Conservation (phyloP, 2,329 filamentous ascomycete species). For the Proliferodiscus dingleyae region DNA sequence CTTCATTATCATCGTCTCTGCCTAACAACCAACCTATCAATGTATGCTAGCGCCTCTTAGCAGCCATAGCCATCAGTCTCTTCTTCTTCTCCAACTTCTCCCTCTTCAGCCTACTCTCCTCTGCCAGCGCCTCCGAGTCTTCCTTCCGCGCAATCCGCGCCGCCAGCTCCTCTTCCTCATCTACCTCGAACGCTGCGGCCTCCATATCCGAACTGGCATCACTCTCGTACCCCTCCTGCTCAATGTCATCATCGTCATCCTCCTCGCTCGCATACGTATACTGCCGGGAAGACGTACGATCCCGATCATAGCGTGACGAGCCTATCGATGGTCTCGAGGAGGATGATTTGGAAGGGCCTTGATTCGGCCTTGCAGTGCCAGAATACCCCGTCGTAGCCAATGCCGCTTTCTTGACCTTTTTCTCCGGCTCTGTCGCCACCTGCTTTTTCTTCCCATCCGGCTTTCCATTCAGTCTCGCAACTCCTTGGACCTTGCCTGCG, state of each 20-base stretch:
- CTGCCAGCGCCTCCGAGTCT: constrained; percentile 58
- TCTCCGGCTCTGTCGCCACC: constrained; percentile 37
- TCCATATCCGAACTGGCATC: constrained; percentile 75
- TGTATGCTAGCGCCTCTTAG: constrained; percentile 12
- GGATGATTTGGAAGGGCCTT: constrained; percentile 34
- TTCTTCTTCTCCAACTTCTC: constrained; percentile 52
- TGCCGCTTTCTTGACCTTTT: constrained; percentile 58
- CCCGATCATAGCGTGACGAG: constrained; percentile 17
- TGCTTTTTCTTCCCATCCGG: constrained; percentile 24
- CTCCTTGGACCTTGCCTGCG: constrained; percentile 9
- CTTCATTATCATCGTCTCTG: background rate
- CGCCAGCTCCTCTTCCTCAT: constrained; percentile 63
- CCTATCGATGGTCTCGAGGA: constrained; percentile 23
- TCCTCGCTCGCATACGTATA: constrained; percentile 32
- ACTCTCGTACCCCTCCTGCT: constrained; percentile 60
- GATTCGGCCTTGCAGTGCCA: constrained; percentile 58
- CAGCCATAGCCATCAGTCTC: constrained; percentile 30
- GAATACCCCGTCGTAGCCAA: constrained; percentile 60
- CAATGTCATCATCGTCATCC: constrained; percentile 38
- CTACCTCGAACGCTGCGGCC: constrained; percentile 68
- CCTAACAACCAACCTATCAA: background rate
- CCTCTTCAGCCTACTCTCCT: constrained; percentile 56
- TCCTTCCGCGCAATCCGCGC: constrained; percentile 60
- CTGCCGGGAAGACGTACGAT: constrained; percentile 34
- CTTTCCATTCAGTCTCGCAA: constrained; percentile 13